Percentiles rank a stretch among this genome's conserved stretches.
phyloP scores from a whole-genome alignment of 441 rosid genomes.

The Cnidoscolus chayamansa region DNA sequence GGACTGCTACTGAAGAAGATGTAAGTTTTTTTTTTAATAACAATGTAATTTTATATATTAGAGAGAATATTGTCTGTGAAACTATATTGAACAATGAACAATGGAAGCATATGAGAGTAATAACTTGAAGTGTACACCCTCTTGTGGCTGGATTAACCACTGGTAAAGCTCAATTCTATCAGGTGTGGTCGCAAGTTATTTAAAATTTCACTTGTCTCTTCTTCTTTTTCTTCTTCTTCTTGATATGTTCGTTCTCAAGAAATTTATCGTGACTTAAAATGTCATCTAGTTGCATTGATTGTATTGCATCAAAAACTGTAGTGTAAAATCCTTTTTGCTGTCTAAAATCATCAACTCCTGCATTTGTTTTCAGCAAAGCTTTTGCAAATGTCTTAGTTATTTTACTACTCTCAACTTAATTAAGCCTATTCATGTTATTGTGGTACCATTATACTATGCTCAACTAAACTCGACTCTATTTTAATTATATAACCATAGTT shows the following conservation, averaged over 20 bases:
- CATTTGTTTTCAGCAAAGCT: background rate
- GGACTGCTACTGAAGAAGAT: constrained; percentile 79
- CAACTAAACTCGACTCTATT: background rate
- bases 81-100: background rate
- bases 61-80: background rate
- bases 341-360: background rate
- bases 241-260: background rate
- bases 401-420: too few relatives aligned
- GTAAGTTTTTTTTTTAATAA: constrained; percentile 39
- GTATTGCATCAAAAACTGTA: background rate
- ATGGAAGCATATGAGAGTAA: background rate
- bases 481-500: background rate
- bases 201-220: background rate
- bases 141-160: background rate
- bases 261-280: background rate
- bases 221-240: background rate
- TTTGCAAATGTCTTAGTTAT: background rate
- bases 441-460: too few relatives aligned
- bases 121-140: background rate
- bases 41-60: background rate
- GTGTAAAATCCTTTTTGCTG: background rate
- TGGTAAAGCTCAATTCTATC: background rate
- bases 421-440: too few relatives aligned
- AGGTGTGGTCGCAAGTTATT: background rate
- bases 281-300: background rate